Evolutionary conservation across 192 early-diverging fungal species (phyloP), one percentile per base, ranked within the genome.

Genomic region (Backusella mclennaniae): DNA sequence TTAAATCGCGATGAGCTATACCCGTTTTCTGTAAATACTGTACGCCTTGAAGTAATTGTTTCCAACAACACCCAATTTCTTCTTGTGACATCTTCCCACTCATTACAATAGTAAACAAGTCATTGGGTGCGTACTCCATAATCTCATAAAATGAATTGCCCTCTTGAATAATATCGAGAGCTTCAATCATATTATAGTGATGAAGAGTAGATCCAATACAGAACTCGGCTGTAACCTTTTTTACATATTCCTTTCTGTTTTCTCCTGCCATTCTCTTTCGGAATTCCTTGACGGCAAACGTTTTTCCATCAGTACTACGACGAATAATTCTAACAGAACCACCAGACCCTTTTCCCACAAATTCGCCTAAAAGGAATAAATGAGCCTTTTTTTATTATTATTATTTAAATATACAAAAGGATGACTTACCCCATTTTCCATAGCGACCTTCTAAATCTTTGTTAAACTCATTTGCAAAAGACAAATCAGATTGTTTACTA

Each of bases 91-190:
- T 89, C 35, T 84, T 77, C 15, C 92, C 93, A 38, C 80, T 87
- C 78, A 90, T 92, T 15, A 97, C 96, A 44, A 92, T 85, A 12
- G 85, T 86, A 70, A 93, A 98, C 74, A 99, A 82, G 81, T 99
- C 97, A 72, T 94, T 92, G 52, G 93, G 93, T 66, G 94, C 95
- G 88, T 93, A 98, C 83, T 99, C 97, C 95, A 95, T 93, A 56
- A 95, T 90, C 82, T 94, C 88, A 73, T 90, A 94, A 35, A 90
- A 90, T 3, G 73, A 33, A 49, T 83, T 79, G n/a, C 87, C 85
- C 67, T 93, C 92, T 78, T 92, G 89, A 35, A 95, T 89, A 70
- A 95, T 90, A 79, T 94, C 92, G 67, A 94, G 53, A 0, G 92
- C 91, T 84, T 94, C 92, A 46, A 94, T 92, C 35, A 95, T 86